phyloP scores from a whole-genome alignment of 2,329 filamentous ascomycete species.

The Botrytis cinerea region DNA sequence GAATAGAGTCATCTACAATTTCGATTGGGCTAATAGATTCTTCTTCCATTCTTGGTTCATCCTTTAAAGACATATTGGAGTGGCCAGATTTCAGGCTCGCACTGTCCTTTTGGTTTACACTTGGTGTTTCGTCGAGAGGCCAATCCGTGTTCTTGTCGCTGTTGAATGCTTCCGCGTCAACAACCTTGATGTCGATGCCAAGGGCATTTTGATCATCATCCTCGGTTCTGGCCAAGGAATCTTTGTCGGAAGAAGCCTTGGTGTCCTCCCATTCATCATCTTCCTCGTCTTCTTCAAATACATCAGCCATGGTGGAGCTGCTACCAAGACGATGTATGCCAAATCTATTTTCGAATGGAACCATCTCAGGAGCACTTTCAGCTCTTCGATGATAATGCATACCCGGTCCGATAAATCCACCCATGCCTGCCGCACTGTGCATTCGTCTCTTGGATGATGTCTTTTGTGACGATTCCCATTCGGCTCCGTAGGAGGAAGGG shows the following conservation, averaged over 20 bases:
- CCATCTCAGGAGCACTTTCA: conserved; percentile 71
- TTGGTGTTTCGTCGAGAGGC: conserved; percentile 42
- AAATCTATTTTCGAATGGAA: conserved; percentile 66
- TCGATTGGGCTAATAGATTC: conserved; percentile 43
- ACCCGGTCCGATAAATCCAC: conserved; percentile 66
- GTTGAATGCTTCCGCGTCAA: conserved; percentile 47
- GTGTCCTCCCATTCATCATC: conserved; percentile 50
- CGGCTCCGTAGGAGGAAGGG: conserved; percentile 61
- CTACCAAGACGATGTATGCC: conserved; percentile 61
- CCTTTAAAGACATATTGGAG: conserved; percentile 53
- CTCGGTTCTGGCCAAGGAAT: conserved; percentile 41
- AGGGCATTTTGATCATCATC: conserved; percentile 43
- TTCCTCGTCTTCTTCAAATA: conserved; percentile 81
- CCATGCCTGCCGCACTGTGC: conserved; percentile 74
- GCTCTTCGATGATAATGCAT: conserved; percentile 77
- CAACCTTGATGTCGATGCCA: conserved; percentile 49
- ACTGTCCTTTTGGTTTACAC: conserved; percentile 50
- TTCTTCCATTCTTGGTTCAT: conserved; percentile 55
- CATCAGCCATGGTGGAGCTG: conserved; percentile 77
- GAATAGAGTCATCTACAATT: conserved; percentile 44
- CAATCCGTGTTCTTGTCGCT: conserved; percentile 47
- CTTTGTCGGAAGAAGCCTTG: conserved; percentile 41
- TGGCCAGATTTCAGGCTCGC: conserved; percentile 49
- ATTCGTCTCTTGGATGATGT: conserved; percentile 65
- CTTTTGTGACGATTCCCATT: conserved; percentile 67